These are phyloP conservation scores for Catunica adiposa DNA, from an alignment of 2,329 filamentous ascomycete species.

Conservation along the genomic window DNA sequence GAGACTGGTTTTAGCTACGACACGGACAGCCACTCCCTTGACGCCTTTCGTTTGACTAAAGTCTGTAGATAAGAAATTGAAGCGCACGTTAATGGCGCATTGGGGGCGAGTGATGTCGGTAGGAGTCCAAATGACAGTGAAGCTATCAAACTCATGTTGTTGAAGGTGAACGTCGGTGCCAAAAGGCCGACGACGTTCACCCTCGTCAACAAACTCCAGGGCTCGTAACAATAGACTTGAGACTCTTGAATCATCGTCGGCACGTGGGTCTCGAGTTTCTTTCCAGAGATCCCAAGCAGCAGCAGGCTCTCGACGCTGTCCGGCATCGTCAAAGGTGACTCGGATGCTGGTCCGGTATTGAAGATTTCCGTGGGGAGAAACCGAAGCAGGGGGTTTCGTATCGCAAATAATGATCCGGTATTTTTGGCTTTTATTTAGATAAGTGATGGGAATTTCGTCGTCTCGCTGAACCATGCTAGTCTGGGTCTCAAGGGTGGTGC, in stretches of 20 bases:
- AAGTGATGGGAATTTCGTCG: conserved; percentile 91
- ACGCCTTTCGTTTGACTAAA: conserved; percentile 98
- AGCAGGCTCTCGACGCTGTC: conserved; percentile 69
- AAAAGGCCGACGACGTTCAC: conserved; percentile 39
- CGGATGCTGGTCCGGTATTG: conserved; percentile 81
- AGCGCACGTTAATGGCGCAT: conserved; percentile 77
- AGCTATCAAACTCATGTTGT: conserved; percentile 76
- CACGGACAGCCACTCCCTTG: conserved; percentile 84
- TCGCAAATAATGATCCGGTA: conserved; percentile 79
- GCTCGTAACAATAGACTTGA: conserved; percentile 82
- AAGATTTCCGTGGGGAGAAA: conserved; percentile 37
- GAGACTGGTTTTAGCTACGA: conserved; percentile 77
- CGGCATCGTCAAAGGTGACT: conserved; percentile 94
- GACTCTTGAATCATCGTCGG: conserved; percentile 59
- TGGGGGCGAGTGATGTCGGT: conserved; percentile 40
- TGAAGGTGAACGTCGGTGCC: conserved; percentile 51
- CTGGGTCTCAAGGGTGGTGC: conserved; percentile 77
- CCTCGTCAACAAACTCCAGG: conserved; percentile 77
- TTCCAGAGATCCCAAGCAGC: conserved; percentile 87
- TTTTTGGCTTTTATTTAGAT: conserved; percentile 92
- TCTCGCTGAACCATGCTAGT: conserved; percentile 88
- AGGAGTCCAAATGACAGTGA: conserved; percentile 78
- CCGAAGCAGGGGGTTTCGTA: conserved; percentile 34
- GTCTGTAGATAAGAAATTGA: conserved; percentile 96
- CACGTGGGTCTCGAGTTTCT: conserved; percentile 65